A percentile compares a stretch with the other conserved stretches of the same genome.
Evolutionary conservation across 2,329 filamentous ascomycete species (phyloP).

Genomic region (Saccharata proteae): DNA sequence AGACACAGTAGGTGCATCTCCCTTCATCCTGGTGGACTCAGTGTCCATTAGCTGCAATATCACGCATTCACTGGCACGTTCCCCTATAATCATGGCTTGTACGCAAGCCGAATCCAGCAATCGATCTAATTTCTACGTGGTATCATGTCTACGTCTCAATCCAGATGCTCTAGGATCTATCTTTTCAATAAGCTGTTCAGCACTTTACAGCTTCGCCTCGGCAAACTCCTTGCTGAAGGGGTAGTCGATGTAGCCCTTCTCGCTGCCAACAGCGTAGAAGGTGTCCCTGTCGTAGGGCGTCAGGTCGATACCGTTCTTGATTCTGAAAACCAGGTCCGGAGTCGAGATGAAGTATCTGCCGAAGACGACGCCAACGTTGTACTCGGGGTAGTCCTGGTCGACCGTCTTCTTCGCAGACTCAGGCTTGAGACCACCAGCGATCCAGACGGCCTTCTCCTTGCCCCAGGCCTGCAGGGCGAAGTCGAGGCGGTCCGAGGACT

Average conservation of each 20-base stretch:
- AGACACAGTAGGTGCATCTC: too few relatives aligned
- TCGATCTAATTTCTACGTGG: too few relatives aligned
- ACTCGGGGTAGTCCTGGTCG: slow-evolving; percentile 30
- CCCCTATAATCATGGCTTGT: too few relatives aligned
- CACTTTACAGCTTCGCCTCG: slow-evolving; percentile 2
- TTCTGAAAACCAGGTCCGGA: slow-evolving; percentile 35
- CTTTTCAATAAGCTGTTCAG: too few relatives aligned
- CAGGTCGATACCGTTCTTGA: slow-evolving; percentile 32
- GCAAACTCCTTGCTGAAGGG: slow-evolving; percentile 25
- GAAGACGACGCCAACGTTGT: slow-evolving; percentile 35
- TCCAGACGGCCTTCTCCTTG: slow-evolving; percentile 19
- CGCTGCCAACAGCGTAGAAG: slow-evolving; percentile 30
- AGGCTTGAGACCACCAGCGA: slow-evolving; percentile 31
- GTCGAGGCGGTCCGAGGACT: slow-evolving; percentile 14
- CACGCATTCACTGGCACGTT: too few relatives aligned
- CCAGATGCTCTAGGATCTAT: too few relatives aligned
- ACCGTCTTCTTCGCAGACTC: slow-evolving; percentile 25
- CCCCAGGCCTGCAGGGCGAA: slow-evolving; percentile 16
- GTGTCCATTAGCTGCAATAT: too few relatives aligned
- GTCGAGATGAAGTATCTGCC: slow-evolving; percentile 38
- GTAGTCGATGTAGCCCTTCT: slow-evolving; percentile 31
- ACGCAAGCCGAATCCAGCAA: too few relatives aligned
- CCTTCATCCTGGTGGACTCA: too few relatives aligned
- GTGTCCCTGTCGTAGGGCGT: slow-evolving; percentile 33
- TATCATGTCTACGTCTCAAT: too few relatives aligned